Evolutionary conservation across 306 rosid species (phyloP), one percentile per base, ranked within the genome.

Genomic region (Citrullus colocynthis): DNA sequence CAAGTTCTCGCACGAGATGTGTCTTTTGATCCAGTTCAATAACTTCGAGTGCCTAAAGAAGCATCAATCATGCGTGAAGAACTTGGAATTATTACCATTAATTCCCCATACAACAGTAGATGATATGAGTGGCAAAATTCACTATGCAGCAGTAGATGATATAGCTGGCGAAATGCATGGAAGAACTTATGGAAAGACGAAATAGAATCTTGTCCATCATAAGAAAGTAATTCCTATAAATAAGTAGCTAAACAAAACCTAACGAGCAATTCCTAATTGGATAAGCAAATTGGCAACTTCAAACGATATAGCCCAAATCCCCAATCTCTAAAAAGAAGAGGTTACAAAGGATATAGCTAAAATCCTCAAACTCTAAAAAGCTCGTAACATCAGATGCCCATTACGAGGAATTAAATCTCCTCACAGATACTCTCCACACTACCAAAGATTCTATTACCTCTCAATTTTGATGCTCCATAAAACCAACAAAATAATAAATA

Each of bases 1-100:
- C 96, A 80, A 90, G 96, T 80, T 88, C 96, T 63, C 63, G 87
- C 62, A 81, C 88, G 74, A 90, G 90, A 65, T 58, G 81, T 78
- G 79, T 74, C 80, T 81, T 90, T 76, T 85, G 92, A 71, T 85
- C 89, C 78, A 83, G 85, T 75, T 90, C 91, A 75, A 87, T 84
- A 74, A 81, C 92, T 45, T 90, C 91, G 6, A 90, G 88, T 66
- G 89, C 96, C 96, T 90, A 60, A 73, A 58, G 44, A 63, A 18
- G 61, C 28, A 78, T 77, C 41, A 77, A 44, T 28, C 80, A 77
- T 32, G 9, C 1, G 64, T 52, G 20, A 52, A 73, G 11, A 4
- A n/a, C 32, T 66, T 18, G 51, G 49, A 64, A 64, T 36, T 36
- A 64, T 37, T 64, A 9, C 1, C 49, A 18, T 13, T 6, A 32